Conservation (phyloP, 192 early-diverging fungal genomes). For the Cetraspora pellucida region DNA sequence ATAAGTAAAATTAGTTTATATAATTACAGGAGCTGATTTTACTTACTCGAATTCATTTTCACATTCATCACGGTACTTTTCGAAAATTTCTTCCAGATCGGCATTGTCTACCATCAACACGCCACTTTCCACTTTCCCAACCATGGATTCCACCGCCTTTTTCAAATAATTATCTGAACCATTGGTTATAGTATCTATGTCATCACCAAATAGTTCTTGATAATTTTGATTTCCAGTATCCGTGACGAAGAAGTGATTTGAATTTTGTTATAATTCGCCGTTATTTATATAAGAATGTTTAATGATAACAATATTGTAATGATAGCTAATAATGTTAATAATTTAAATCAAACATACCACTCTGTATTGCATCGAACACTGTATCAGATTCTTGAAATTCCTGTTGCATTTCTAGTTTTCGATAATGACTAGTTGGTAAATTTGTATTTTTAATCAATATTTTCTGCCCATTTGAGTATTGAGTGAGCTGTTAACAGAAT, state of each 20-base stretch:
- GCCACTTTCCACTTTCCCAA: slow-evolving; percentile 13
- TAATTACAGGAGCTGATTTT: slow-evolving; percentile 6
- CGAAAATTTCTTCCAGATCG: slow-evolving; percentile 29
- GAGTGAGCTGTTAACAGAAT: background rate
- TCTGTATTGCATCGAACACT: slow-evolving; percentile 19
- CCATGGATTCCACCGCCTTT: slow-evolving; percentile 18
- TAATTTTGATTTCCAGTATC: background rate
- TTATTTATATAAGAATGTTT: slow-evolving; percentile 18
- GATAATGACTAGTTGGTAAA: slow-evolving; percentile 28
- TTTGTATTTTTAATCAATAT: slow-evolving; percentile 17
- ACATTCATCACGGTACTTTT: slow-evolving; percentile 25
- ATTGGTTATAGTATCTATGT: slow-evolving; percentile 4
- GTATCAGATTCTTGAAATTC: slow-evolving; percentile 21
- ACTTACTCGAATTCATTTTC: slow-evolving; percentile 24
- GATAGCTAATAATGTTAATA: slow-evolving; percentile 5
- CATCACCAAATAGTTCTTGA: background rate
- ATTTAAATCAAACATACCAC: slow-evolving; percentile 27
- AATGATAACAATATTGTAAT: slow-evolving; percentile 29
- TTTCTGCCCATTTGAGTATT: background rate
- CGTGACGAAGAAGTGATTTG: background rate
- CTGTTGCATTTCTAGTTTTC: slow-evolving; percentile 10
- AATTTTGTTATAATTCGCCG: background rate
- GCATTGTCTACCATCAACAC: slow-evolving; percentile 13
- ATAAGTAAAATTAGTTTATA: slow-evolving; percentile 16
- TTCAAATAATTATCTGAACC: slow-evolving; percentile 25